Percentiles rank a stretch among this genome's conserved stretches.
Conservation (phyloP, 2,329 filamentous ascomycete species). For the Xenosphaeropsis pyriputrescens region DNA sequence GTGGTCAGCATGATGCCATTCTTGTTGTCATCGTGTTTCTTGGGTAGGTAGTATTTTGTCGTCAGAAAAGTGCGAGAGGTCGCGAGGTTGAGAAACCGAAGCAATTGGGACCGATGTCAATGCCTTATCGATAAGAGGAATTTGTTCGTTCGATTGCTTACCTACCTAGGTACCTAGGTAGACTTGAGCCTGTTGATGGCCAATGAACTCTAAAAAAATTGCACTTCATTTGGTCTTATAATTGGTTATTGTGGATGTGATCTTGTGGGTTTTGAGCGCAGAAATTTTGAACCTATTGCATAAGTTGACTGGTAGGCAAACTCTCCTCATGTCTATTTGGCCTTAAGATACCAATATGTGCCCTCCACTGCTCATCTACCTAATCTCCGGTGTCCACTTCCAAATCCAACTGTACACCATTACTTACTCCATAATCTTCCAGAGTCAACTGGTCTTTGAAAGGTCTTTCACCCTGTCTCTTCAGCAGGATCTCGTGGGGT, state of each 20-base stretch:
- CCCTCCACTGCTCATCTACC: constrained; percentile 2
- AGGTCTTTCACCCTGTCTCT: constrained; percentile 80
- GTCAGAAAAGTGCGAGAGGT: no score
- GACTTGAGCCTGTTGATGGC: no score
- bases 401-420: constrained; percentile 47
- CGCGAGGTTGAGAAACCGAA: no score
- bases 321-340: not conserved
- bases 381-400: constrained; percentile 20
- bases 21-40: no score
- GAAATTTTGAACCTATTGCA: constrained; percentile 1
- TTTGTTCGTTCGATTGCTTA: no score
- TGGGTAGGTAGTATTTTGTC: no score
- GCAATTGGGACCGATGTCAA: no score
- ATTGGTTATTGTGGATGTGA: not conserved
- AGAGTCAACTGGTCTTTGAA: constrained; percentile 85
- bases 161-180: no score
- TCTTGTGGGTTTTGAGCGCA: constrained; percentile 1
- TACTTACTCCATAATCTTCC: constrained; percentile 87
- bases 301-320: no score
- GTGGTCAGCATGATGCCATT: constrained; percentile 41
- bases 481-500: constrained; percentile 81
- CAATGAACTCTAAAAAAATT: no score
- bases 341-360: not conserved
- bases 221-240: no score
- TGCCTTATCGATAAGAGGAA: no score